Evolutionary conservation across 805 yeast genomes (phyloP), one percentile per base, ranked within the genome.

Genomic region (Pichia sporocuriosa): DNA sequence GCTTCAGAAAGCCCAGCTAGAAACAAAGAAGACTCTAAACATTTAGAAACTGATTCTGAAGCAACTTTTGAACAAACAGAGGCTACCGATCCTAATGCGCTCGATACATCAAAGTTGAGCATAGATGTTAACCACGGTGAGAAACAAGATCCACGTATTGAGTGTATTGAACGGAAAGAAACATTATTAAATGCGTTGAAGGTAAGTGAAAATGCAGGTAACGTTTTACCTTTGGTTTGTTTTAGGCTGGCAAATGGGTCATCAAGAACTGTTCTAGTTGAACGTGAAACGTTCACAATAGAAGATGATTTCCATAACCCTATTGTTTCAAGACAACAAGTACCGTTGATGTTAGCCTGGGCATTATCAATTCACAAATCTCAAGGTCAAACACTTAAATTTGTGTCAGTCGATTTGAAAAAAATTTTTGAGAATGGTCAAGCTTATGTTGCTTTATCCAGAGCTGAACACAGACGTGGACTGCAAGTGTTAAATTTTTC

Each of bases 261-360:
- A 2, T 72, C 84, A 1, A 63, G 96, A 47, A 81, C 81, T n/a
- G 79, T 86, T 1, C 61, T 89, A 11, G 83, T 88, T 3, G 83
- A 79, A 47, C 87, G 89, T 0, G 97, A 90, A 56, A 69, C 69
- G 12, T 90, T 96, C 87, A 72, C 71, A 0, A 68, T 85, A 19
- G 90, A 81, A 48, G 94, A 87, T 59, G 87, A 83, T 39, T 64
- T 70, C 20, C 86, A 82, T 17, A 68, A 68, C 8, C 75, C 81
- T 0, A 50, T 86, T 12, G 95, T 85, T 1, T 69, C 82, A 2
- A 69, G 97, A 52, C 68, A 70, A 0, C 98, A 93, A 56, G 51
- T 93, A 2, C 98, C 98, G 0, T 64, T 93, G 40, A 79, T 90
- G 52, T 66, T 89, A n/a, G 95, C 98, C 0, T 93, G 97, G 97